These are phyloP conservation scores for Warburgia ugandensis DNA, from an alignment of 164 flowering plant genomes.

Conservation along the genomic window DNA sequence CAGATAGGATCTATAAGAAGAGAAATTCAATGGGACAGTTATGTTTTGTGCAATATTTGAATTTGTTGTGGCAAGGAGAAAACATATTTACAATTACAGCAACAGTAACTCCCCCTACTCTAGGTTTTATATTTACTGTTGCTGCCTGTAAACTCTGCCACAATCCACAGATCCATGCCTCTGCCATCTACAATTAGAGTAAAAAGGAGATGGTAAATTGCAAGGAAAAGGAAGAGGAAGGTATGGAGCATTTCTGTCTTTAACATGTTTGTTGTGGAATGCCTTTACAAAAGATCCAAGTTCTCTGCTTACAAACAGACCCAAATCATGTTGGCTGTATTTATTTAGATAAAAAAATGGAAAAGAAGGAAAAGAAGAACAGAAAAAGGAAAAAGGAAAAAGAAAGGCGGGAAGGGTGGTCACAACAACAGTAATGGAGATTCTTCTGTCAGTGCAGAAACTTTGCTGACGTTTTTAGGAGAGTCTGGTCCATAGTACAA, in stretches of 20 bases:
- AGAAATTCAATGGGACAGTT: constrained; percentile 5
- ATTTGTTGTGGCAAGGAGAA: background rate
- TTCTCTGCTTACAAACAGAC: constrained; percentile 43
- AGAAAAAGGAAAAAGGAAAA: constrained; percentile 1
- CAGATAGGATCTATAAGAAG: constrained; percentile 14
- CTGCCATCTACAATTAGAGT: constrained; percentile 27
- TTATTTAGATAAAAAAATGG: constrained; percentile 7
- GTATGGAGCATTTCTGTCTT: constrained; percentile 53
- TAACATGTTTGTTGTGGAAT: constrained; percentile 29
- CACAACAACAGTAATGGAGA: constrained; percentile 57
- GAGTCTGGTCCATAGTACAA: constrained; percentile 45
- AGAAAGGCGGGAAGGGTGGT: constrained; percentile 16
- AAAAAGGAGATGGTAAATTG: constrained; percentile 5
- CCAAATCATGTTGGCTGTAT: constrained; percentile 30
- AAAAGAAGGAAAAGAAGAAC: too few relatives aligned
- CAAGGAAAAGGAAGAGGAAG: constrained; percentile 10
- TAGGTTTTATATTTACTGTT: background rate
- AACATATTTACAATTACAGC: background rate
- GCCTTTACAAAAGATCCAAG: constrained; percentile 50
- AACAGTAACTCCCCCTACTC: constrained; percentile 4
- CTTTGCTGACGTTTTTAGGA: constrained; percentile 41
- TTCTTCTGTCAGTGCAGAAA: constrained; percentile 50
- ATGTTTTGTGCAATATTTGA: too few relatives aligned
- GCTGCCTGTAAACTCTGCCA: background rate
- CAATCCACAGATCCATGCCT: background rate